Conservation (phyloP, 2,329 filamentous ascomycete species). For the Bipolaris cookei region DNA sequence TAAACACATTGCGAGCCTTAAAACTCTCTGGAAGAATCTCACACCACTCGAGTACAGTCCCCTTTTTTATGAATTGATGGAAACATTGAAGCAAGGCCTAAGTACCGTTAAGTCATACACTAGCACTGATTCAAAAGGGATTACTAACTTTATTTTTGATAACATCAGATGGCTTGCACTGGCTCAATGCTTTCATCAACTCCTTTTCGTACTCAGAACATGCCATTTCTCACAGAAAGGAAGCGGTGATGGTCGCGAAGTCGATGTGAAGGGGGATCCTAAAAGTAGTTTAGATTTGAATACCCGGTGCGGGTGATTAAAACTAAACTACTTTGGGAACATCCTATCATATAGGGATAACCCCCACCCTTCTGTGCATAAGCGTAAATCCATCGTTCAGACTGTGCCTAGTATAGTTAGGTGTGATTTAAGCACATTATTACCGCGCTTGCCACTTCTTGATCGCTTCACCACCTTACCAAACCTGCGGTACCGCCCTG, state of each 20-base stretch:
- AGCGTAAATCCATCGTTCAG: neutral
- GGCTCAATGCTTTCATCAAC: neutral
- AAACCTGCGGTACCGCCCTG: neutral
- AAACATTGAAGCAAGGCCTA: neutral
- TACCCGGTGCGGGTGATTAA: neutral
- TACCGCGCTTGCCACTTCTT: neutral
- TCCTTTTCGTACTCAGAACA: neutral
- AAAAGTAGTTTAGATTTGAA: constrained; percentile 5
- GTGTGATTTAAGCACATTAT: neutral
- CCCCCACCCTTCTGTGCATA: neutral
- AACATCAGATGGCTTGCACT: neutral
- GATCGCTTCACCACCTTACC: neutral
- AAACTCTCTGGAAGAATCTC: neutral
- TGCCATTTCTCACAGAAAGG: neutral
- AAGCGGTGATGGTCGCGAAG: neutral
- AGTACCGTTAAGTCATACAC: neutral
- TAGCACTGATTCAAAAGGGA: neutral
- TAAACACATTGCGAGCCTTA: neutral
- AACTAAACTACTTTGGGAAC: constrained; percentile 2
- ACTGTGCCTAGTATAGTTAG: neutral
- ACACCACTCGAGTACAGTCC: constrained; percentile 1
- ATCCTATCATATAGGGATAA: neutral
- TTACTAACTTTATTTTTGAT: neutral
- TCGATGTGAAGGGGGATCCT: neutral
- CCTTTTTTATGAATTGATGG: neutral